Percentiles rank a stretch among this genome's conserved stretches.
Conservation (phyloP, 768 basidiomycete genomes). For the Strobilomyces dryophilus region DNA sequence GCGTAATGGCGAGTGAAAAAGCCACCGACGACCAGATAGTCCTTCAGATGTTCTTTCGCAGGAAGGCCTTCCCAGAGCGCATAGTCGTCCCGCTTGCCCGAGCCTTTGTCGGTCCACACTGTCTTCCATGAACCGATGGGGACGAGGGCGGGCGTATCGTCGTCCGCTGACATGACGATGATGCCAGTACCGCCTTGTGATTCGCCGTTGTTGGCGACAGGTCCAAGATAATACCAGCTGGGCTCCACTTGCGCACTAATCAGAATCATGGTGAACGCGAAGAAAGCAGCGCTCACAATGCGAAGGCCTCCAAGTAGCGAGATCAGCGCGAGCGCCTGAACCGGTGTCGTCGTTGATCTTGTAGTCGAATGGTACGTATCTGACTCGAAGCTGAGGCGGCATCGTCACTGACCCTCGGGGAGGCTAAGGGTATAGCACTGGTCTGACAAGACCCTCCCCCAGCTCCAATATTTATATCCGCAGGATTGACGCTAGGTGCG, state of each 20-base stretch:
- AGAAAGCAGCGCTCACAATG: background rate
- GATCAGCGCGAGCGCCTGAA: background rate
- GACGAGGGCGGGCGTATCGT: background rate
- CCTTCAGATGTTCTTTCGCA: background rate
- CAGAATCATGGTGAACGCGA: background rate
- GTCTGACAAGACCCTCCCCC: too few species aligned
- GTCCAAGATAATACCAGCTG: background rate
- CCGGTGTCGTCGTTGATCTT: background rate
- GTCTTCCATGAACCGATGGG: background rate
- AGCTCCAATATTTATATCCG: too few species aligned
- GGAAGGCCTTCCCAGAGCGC: background rate
- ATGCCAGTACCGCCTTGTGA: background rate
- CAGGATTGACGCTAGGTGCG: too few species aligned
- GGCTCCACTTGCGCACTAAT: background rate
- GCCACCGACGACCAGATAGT: background rate
- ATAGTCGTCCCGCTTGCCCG: background rate
- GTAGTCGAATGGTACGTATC: background rate
- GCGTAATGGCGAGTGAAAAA: background rate
- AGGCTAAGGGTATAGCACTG: background rate
- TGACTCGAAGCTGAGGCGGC: background rate
- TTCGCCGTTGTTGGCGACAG: background rate
- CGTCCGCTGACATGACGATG: background rate
- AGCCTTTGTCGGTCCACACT: background rate
- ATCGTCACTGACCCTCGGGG: background rate
- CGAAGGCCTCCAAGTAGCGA: background rate